phyloP scores from a whole-genome alignment of 2,329 filamentous ascomycete species.

The Penicillium sp. region DNA sequence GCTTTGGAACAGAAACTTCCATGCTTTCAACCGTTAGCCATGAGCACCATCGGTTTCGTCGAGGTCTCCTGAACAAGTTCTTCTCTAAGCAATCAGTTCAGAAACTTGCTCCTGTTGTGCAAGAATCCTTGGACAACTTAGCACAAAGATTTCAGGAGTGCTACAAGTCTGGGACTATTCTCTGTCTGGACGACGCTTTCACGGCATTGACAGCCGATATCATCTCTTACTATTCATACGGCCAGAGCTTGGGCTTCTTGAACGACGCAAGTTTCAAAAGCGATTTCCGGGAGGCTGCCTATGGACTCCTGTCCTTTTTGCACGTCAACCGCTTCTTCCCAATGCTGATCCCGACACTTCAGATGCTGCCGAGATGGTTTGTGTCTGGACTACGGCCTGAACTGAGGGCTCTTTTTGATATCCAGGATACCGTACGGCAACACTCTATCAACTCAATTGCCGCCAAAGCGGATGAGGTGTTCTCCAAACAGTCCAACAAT shows the following conservation, averaged over 20 bases:
- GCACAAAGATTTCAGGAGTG: constrained; percentile 11
- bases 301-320: constrained; percentile 2
- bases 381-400: too few relatives aligned
- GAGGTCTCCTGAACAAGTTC: constrained; percentile 40
- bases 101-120: constrained; percentile 33
- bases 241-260: constrained; percentile 8
- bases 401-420: constrained; percentile 15
- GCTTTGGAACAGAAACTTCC: constrained; percentile 11
- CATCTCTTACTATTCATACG: constrained; percentile 22
- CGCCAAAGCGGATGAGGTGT: too few relatives aligned
- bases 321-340: constrained; percentile 12
- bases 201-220: constrained; percentile 33
- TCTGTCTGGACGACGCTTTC: constrained; percentile 18
- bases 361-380: background rate
- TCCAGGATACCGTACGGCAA: constrained; percentile 14
- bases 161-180: constrained; percentile 1
- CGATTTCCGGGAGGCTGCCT: constrained; percentile 7
- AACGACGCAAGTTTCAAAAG: constrained; percentile 6
- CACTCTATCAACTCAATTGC: too few relatives aligned
- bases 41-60: constrained; percentile 40
- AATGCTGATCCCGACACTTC: constrained; percentile 1
- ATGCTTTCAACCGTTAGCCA: constrained; percentile 35
- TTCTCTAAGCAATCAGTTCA: constrained; percentile 41
- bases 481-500: too few relatives aligned
- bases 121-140: constrained; percentile 21